These are phyloP conservation scores for Nakazawaea sp. DNA, from an alignment of 805 yeast genomes.

Conservation along the genomic window DNA sequence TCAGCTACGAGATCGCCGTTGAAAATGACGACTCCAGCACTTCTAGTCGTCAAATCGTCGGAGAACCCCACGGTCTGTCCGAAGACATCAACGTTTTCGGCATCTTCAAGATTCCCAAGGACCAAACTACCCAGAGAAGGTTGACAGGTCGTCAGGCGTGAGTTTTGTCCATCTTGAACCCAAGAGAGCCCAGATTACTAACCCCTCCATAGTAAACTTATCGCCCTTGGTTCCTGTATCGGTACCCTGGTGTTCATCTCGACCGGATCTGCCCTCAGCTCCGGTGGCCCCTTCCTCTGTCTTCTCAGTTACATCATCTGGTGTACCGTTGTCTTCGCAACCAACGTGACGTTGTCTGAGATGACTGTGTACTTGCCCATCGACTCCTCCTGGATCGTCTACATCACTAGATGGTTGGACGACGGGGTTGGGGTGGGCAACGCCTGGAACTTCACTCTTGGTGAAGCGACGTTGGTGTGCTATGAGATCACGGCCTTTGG, in stretches of 20 bases:
- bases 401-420: constrained; percentile 67
- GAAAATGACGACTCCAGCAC: no score
- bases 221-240: constrained; percentile 77
- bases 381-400: constrained; percentile 61
- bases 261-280: constrained; percentile 54
- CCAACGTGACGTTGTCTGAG: constrained; percentile 71
- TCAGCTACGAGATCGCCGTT: constrained; percentile 1
- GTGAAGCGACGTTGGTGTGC: constrained; percentile 74
- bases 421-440: constrained; percentile 72
- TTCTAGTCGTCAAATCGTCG: no score
- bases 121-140: constrained; percentile 4
- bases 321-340: constrained; percentile 61
- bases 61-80: no score
- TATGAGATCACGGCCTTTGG: constrained; percentile 64
- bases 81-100: constrained; percentile 7
- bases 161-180: not conserved
- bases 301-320: constrained; percentile 61
- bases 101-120: constrained; percentile 9
- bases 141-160: constrained; percentile 10
- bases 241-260: constrained; percentile 78
- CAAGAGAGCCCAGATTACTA: not conserved
- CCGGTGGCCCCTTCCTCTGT: constrained; percentile 67
- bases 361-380: constrained; percentile 73
- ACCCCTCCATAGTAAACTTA: constrained; percentile 30
- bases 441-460: constrained; percentile 75